Evolutionary conservation across 805 yeast genomes (phyloP), one percentile per base, ranked within the genome.

Genomic region (Yamadazyma insecticola): DNA sequence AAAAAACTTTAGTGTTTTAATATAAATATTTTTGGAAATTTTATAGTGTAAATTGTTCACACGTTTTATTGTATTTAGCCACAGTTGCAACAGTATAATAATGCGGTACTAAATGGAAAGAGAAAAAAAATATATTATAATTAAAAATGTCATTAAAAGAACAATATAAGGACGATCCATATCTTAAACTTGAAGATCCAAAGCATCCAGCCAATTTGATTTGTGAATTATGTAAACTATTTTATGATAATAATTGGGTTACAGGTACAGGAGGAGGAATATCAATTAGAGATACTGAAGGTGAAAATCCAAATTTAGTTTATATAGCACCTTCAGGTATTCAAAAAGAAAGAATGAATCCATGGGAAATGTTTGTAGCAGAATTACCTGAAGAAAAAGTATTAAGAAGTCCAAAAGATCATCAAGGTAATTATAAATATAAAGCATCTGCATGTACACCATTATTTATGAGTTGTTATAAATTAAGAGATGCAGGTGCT

Each of bases 211-310:
- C 95, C 2, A 79, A 82, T 47, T 63, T 83, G 45, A 85, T 89
- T 39, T 87, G 95, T 53, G 83, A 81, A 37, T 67, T 89, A 18
- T 88, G 96, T 53, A 66, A 74, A 30, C 60, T 72, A 12, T 86
- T 90, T 52, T 90, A 82, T 53, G 67, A 74, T 44, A 81, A 82
- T 49, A 81, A 84, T 30, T 88, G 96, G 96, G 90, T 86, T 45
- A 80, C 96, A 0, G 97, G 97, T 3, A 90, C 97, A 1, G 97
- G 96, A 3, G 97, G 97, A 19, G 97, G 97, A 3, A 81, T 90
- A 46, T 82, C 95, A 19, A 81, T 89, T 29, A 60, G 80, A 33
- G 67, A 74, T 29, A 50, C 46, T 10, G 68, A 72, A 2, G 71
- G 68, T 1, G 30, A 24, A 9, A 59, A 62, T 33, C 63, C 63